Evolutionary conservation across 1,284 basidiomycete genomes (phyloP).

Genomic region (Sanguinoderma infundibulare): DNA sequence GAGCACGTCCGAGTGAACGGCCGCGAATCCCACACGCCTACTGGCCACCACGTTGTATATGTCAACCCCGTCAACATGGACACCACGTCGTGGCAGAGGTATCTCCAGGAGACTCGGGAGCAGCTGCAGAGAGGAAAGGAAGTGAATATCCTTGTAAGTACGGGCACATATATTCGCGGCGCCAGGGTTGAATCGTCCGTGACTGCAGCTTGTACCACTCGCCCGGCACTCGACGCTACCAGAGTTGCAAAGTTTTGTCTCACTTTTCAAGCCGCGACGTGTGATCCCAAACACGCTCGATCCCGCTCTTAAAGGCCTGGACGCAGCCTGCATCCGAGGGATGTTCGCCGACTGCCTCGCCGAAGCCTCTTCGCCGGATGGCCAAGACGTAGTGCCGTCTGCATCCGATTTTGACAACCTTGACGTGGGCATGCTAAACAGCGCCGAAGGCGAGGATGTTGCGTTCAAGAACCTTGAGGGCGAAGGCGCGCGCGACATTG

Average conservation of each 20-base stretch:
- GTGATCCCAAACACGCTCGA: constrained; percentile 84
- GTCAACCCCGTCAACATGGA: constrained; percentile 78
- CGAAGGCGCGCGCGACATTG: constrained; percentile 48
- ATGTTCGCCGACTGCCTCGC: constrained; percentile 66
- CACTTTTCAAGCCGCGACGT: constrained; percentile 74
- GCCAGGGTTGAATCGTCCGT: background rate
- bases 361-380: constrained; percentile 23
- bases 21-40: constrained; percentile 35
- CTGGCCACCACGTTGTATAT: constrained; percentile 68
- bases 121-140: constrained; percentile 49
- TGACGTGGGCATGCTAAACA: constrained; percentile 22
- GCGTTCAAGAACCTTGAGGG: constrained; percentile 65
- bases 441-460: constrained; percentile 43
- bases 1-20: constrained; percentile 55
- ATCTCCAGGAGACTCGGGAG: constrained; percentile 51
- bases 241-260: constrained; percentile 81
- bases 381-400: constrained; percentile 1
- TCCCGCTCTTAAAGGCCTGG: constrained; percentile 60
- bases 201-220: constrained; percentile 74
- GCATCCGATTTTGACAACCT: constrained; percentile 21
- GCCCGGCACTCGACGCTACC: constrained; percentile 86
- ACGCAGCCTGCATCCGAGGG: constrained; percentile 69
- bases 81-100: constrained; percentile 61
- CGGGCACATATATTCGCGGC: background rate
- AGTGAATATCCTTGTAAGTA: constrained; percentile 62